These are phyloP conservation scores for Trichoderma oligosporum DNA, from an alignment of 2,329 filamentous ascomycete species.

Conservation along the genomic window DNA sequence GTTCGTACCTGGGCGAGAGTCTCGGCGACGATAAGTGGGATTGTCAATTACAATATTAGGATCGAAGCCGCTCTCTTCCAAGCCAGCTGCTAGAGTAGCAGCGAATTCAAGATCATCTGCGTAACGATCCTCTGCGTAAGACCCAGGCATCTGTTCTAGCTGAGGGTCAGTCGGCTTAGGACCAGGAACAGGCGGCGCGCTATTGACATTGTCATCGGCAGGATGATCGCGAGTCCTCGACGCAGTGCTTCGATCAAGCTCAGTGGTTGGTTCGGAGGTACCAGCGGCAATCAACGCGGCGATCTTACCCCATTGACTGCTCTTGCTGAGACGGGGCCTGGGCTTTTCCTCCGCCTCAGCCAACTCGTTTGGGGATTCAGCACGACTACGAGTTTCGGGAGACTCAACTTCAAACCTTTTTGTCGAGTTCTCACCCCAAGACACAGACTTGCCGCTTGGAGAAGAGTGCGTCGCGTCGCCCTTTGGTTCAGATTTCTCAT, in stretches of 20 bases:
- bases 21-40: slow-evolving; percentile 58
- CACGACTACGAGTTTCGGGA: slow-evolving; percentile 43
- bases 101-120: slow-evolving; percentile 66
- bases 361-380: slow-evolving; percentile 27
- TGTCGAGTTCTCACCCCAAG: slow-evolving; percentile 62
- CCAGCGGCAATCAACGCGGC: slow-evolving; percentile 47
- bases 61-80: slow-evolving; percentile 67
- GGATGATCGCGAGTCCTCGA: slow-evolving; percentile 17
- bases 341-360: slow-evolving; percentile 31
- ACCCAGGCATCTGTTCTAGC: slow-evolving; percentile 55
- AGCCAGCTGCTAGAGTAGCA: slow-evolving; percentile 64
- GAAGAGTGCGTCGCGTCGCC: slow-evolving; percentile 40
- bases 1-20: slow-evolving; percentile 60
- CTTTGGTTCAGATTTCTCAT: slow-evolving; percentile 39
- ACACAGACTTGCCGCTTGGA: slow-evolving; percentile 54
- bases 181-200: slow-evolving; percentile 50
- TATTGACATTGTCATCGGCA: slow-evolving; percentile 27
- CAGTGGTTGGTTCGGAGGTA: slow-evolving; percentile 35
- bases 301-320: slow-evolving; percentile 50
- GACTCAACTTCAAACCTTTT: slow-evolving; percentile 61
- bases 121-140: slow-evolving; percentile 63
- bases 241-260: slow-evolving; percentile 27
- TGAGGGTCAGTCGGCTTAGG: slow-evolving; percentile 53
- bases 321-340: slow-evolving; percentile 37
- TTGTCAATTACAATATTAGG: slow-evolving; percentile 67